Base-by-base conservation (phyloP, 1,139 yeast genomes). In the Geotrichum klebahnii region DNA sequence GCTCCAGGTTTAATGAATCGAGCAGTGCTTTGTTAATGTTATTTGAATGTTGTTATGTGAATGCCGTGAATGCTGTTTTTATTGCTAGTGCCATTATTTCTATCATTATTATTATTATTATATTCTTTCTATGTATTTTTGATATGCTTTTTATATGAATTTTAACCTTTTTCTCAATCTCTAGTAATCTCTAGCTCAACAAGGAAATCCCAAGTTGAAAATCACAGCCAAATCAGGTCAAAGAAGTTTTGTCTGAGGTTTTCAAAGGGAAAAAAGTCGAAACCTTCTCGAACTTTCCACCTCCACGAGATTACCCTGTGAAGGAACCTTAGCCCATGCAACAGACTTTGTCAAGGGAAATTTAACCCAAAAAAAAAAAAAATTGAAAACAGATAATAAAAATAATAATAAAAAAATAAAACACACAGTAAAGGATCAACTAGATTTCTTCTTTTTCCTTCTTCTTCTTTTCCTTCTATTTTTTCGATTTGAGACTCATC, bases 1-100 rank as follows among this genome's bases (percentile, higher is more conserved):
- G n/a, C 43, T 60, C 33, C 31, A 38, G 20, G 39, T 59, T 28
- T 51, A 52, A 10, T 47, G 31, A n/a, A n/a, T n/a, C n/a, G n/a
- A n/a, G n/a, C n/a, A n/a, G n/a, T n/a, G n/a, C n/a, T n/a, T n/a
- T n/a, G 47, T 50, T 16, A 14, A 31, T 32, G 46, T 22, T 19
- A 39, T 46, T 20, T 39, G 31, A 17, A 12, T 14, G n/a, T 14
- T 19, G 23, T 35, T 34, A 14, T 35, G n/a, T 2, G 9, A 16
- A 14, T 32, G 9, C 35, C 16, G n/a, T 19, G 35, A 32, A 5
- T n/a, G n/a, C n/a, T n/a, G n/a, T n/a, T n/a, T n/a, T n/a, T n/a
- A n/a, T n/a, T n/a, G n/a, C n/a, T n/a, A n/a, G n/a, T n/a, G n/a
- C n/a, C n/a, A n/a, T n/a, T n/a, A n/a, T n/a, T n/a, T n/a, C n/a